These are phyloP conservation scores for Chondrus crispus DNA, from an alignment of 23 red algal genomes.

Conservation along the genomic window DNA sequence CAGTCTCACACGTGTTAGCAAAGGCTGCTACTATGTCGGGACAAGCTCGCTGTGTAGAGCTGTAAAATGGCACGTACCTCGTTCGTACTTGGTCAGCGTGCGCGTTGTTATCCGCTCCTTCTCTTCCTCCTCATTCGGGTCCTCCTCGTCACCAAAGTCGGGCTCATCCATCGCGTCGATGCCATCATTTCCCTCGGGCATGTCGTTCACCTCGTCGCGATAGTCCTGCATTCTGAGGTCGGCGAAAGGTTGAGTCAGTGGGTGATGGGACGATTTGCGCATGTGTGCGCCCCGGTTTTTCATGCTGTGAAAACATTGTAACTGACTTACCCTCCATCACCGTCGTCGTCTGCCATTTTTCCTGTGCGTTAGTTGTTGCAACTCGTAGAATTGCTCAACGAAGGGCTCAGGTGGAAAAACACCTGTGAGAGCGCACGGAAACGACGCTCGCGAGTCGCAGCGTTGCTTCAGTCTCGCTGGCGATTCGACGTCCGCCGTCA, in stretches of 20 bases:
- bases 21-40: not conserved
- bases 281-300: too few relatives aligned
- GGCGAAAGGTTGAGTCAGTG: not conserved
- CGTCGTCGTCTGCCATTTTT: too few relatives aligned
- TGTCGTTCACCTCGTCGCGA: conserved; percentile 13
- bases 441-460: too few relatives aligned
- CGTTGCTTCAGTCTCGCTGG: too few relatives aligned
- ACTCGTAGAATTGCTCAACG: too few relatives aligned
- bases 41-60: not conserved
- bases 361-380: too few relatives aligned
- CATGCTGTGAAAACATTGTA: too few relatives aligned
- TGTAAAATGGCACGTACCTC: conserved; percentile 34
- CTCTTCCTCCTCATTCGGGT: not conserved
- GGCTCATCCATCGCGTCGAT: conserved; percentile 29
- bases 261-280: not conserved
- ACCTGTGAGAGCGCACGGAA: too few relatives aligned
- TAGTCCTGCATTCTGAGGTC: conserved; percentile 26
- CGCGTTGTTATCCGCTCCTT: conserved; percentile 75
- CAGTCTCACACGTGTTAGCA: too few relatives aligned
- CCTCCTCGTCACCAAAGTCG: not conserved
- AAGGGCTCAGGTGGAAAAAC: too few relatives aligned
- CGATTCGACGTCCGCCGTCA: too few relatives aligned
- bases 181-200: conserved; percentile 23
- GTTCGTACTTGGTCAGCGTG: conserved; percentile 97
- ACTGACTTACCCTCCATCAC: too few relatives aligned